phyloP scores from a whole-genome alignment of 108 stramenopile species.

The Fistulifera pelliculosa region DNA sequence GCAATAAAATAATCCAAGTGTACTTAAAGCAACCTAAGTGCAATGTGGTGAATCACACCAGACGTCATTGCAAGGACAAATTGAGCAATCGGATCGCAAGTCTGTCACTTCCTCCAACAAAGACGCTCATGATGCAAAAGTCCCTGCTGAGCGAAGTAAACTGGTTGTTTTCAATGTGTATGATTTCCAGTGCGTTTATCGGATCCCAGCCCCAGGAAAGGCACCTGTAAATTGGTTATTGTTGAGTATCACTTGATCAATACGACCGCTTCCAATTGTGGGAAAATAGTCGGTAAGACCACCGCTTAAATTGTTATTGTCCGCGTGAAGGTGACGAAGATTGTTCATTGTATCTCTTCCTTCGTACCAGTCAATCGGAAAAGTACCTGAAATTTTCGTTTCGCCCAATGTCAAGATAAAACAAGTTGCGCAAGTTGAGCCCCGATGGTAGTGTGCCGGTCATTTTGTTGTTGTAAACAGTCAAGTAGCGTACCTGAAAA shows the following conservation, averaged over 20 bases:
- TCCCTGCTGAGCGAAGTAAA: slow-evolving; percentile 14
- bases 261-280: slow-evolving; percentile 31
- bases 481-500: slow-evolving; percentile 5
- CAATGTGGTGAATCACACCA: slow-evolving; percentile 4
- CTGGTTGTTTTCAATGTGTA: slow-evolving; percentile 21
- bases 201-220: slow-evolving; percentile 17
- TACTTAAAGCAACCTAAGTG: neutral
- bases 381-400: slow-evolving; percentile 17
- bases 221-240: slow-evolving; percentile 35
- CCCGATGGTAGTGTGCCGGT: slow-evolving; percentile 4
- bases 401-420: slow-evolving; percentile 12
- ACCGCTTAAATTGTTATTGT: slow-evolving; percentile 38
- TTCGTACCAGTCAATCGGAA: slow-evolving; percentile 23
- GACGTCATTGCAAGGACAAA: slow-evolving; percentile 28
- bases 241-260: slow-evolving; percentile 19
- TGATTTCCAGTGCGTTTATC: slow-evolving; percentile 9
- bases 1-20: too few relatives aligned
- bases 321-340: slow-evolving; percentile 30
- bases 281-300: slow-evolving; percentile 22
- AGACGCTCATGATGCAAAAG: slow-evolving; percentile 21
- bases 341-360: slow-evolving; percentile 8
- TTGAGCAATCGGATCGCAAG: slow-evolving; percentile 32
- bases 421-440: slow-evolving; percentile 2
- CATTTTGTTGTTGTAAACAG: neutral
- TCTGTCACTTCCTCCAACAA: slow-evolving; percentile 21